Conservation (phyloP, 1,284 basidiomycete genomes). For the Baeospora myosura region DNA sequence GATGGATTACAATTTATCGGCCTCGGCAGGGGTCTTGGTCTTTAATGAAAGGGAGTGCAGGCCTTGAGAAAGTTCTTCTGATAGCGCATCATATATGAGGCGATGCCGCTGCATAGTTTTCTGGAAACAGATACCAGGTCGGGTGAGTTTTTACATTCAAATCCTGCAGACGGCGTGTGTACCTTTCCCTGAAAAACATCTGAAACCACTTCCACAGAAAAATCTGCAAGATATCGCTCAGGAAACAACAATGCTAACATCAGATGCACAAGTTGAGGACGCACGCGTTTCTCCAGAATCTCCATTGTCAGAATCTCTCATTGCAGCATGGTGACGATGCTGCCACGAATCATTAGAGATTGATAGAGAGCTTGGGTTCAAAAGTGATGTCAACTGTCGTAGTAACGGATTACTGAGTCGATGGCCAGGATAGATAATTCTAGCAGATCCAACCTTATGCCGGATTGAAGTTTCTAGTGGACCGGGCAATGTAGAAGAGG, state of each 20-base stretch:
- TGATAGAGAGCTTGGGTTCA: conserved; percentile 50
- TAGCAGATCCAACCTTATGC: conserved; percentile 5
- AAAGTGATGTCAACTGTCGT: conserved; percentile 45
- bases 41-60: conserved; percentile 72
- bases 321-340: conserved; percentile 70
- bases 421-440: neutral
- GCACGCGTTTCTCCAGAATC: conserved; percentile 63
- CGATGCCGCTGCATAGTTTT: conserved; percentile 71
- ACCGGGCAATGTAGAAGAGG: conserved; percentile 20
- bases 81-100: conserved; percentile 62
- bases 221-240: conserved; percentile 43
- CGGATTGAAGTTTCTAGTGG: conserved; percentile 37
- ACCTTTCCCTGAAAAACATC: conserved; percentile 69
- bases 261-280: conserved; percentile 18
- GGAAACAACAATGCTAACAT: conserved; percentile 11
- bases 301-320: conserved; percentile 62
- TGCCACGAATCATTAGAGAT: conserved; percentile 73
- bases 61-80: conserved; percentile 61
- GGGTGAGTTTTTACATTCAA: neutral
- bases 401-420: conserved; percentile 3
- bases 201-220: conserved; percentile 65
- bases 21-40: conserved; percentile 60
- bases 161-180: conserved; percentile 13
- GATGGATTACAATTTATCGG: no score
- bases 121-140: conserved; percentile 26